Evolutionary conservation across 208 protist species (phyloP).

Genomic region (Leishmania tropica): DNA sequence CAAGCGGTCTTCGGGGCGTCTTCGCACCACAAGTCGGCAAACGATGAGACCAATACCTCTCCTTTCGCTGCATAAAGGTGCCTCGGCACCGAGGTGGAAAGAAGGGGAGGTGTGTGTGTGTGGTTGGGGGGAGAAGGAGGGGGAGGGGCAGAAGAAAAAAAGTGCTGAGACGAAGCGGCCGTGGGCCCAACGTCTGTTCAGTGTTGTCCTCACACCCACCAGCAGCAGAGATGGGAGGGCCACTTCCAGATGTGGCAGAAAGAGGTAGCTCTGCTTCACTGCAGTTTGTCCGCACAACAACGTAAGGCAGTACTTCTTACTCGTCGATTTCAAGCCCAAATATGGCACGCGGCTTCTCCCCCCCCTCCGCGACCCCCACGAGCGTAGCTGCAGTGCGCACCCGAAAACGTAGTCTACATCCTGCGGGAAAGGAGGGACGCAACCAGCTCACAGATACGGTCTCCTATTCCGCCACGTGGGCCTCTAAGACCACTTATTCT

Average conservation of each 20-base stretch:
- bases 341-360: neutral
- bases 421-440: neutral
- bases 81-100: neutral
- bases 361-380: neutral
- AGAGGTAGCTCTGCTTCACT: neutral
- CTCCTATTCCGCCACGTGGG: neutral
- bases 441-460: neutral
- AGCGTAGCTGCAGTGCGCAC: neutral
- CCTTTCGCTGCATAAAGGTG: neutral
- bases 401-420: slow-evolving; percentile 4
- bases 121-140: neutral
- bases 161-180: neutral
- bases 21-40: neutral
- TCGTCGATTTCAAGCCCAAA: neutral
- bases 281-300: neutral
- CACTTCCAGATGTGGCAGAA: neutral
- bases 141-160: neutral
- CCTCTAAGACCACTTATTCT: slow-evolving; percentile 61
- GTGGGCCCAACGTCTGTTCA: neutral
- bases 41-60: neutral
- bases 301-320: neutral
- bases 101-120: neutral
- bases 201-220: neutral
- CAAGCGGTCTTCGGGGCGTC: neutral
- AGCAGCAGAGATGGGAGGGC: neutral